A percentile compares a stretch with the other conserved stretches of the same genome.
These are phyloP conservation scores for Stylosanthes scabra DNA, from an alignment of 331 rosid genomes.

Conservation along the genomic window DNA sequence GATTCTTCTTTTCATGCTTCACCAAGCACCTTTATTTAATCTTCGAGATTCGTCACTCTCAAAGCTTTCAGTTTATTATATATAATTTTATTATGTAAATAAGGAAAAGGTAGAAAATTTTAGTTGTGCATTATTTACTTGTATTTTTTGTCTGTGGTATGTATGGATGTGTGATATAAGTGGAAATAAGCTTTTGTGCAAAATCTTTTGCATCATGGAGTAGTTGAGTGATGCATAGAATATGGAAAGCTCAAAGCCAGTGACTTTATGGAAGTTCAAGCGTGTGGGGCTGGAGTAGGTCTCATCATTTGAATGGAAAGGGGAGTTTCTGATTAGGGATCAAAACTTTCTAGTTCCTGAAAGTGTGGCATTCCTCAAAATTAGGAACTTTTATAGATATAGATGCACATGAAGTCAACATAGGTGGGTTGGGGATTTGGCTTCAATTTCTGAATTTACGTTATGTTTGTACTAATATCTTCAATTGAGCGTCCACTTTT, in stretches of 20 bases:
- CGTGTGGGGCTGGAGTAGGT: slow-evolving; percentile 10
- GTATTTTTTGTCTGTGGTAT: neutral
- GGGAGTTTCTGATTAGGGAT: slow-evolving; percentile 32
- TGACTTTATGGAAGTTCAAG: slow-evolving; percentile 10
- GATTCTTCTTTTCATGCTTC: neutral
- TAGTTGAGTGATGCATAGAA: slow-evolving; percentile 16
- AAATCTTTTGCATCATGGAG: neutral
- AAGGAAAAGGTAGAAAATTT: neutral
- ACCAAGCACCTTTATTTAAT: slow-evolving; percentile 26
- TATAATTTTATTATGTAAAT: neutral
- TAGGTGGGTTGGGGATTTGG: slow-evolving; percentile 1
- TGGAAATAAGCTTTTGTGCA: neutral
- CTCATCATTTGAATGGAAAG: neutral
- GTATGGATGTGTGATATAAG: neutral
- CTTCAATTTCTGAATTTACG: slow-evolving; percentile 6
- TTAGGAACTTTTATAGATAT: slow-evolving; percentile 19
- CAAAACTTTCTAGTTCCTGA: neutral
- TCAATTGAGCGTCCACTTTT: slow-evolving; percentile 15
- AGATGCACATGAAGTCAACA: neutral
- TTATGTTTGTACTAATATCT: slow-evolving; percentile 8
- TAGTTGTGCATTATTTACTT: slow-evolving; percentile 13
- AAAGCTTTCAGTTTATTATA: neutral
- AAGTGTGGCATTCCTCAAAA: slow-evolving; percentile 20
- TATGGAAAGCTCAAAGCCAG: slow-evolving; percentile 3
- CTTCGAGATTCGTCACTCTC: slow-evolving; percentile 35